Evolutionary conservation across 441 rosid species (phyloP).

Genomic region (Oxalis stricta): DNA sequence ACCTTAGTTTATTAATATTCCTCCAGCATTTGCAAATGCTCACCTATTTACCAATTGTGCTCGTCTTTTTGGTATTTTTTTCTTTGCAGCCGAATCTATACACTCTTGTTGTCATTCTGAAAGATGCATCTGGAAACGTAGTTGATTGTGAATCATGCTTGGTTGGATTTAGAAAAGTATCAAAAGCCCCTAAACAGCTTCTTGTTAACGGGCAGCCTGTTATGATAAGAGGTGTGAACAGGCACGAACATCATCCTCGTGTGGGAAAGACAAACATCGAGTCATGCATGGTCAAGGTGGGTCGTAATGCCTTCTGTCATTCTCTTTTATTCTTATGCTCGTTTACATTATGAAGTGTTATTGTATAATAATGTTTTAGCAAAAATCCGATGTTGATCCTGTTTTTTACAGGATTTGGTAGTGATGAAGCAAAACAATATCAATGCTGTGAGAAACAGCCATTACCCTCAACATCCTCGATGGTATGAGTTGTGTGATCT

Average conservation of each 20-base stretch:
- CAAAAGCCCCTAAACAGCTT: conserved; percentile 82
- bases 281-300: conserved; percentile 96
- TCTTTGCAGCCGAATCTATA: conserved; percentile 75
- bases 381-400: conserved; percentile 1
- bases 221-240: conserved; percentile 83
- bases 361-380: conserved; percentile 1
- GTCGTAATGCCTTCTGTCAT: conserved; percentile 2
- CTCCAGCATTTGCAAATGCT: neutral
- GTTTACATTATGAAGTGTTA: conserved; percentile 3
- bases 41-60: conserved; percentile 7
- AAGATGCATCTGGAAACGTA: conserved; percentile 60
- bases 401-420: conserved; percentile 64
- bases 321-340: conserved; percentile 8
- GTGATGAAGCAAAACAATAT: conserved; percentile 89
- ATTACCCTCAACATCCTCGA: conserved; percentile 97
- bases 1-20: conserved; percentile 5
- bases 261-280: conserved; percentile 92
- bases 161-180: conserved; percentile 75
- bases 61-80: conserved; percentile 14
- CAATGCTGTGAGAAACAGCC: conserved; percentile 95
- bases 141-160: conserved; percentile 91
- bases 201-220: conserved; percentile 89
- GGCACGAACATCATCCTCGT: conserved; percentile 99
- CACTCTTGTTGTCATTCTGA: conserved; percentile 64
- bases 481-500: conserved; percentile 95